Base-by-base conservation (phyloP, 768 basidiomycete species). In the Leccinum ochraceum region DNA sequence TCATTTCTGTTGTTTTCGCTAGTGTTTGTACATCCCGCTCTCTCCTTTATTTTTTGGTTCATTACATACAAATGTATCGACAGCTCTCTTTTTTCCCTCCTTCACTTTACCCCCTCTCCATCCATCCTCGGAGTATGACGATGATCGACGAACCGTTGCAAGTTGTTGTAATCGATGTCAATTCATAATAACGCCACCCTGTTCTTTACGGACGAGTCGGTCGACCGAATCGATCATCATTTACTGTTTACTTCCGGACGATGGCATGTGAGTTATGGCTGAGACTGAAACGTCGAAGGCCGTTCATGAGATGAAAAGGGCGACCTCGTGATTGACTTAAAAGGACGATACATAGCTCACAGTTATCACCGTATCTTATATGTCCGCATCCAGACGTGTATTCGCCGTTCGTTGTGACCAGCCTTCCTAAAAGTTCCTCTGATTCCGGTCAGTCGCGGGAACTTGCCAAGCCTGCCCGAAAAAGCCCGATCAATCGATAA, bases 11-110 rank as follows among this genome's bases (percentile, higher is more conserved):
- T 44, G 58, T 70, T 58, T 62, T 37, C 42, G 20, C 37, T 71
- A 64, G 59, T 53, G 56, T 32, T 62, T 57, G 50, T 37, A 32
- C 46, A 44, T 44, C 49, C 36, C 32, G 53, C 20, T 65, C 49
- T 55, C 32, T 61, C 48, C 34, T 32, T 44, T 42, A 8, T 34
- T 42, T 42, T 42, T 42, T 42, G 17, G 17, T 42, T 42, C n/a
- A 20, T 44, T 20, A 20, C 30, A 58, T 60, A n/a, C 37, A 69
- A 14, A 14, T 75, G 72, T 73, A 73, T 73, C 64, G 54, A 69
- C 70, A 71, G 61, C 50, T 13, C 34, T 48, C 34, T 59, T 64
- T 44, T n/a, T n/a, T 6, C 1, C 39, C 8, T n/a, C 17, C 17
- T n/a, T 56, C 57, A 51, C 46, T 24, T 57, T 54, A 53, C 8